Base-by-base conservation (phyloP, 176 grass and related monocot genomes). In the Zizania latifolia region DNA sequence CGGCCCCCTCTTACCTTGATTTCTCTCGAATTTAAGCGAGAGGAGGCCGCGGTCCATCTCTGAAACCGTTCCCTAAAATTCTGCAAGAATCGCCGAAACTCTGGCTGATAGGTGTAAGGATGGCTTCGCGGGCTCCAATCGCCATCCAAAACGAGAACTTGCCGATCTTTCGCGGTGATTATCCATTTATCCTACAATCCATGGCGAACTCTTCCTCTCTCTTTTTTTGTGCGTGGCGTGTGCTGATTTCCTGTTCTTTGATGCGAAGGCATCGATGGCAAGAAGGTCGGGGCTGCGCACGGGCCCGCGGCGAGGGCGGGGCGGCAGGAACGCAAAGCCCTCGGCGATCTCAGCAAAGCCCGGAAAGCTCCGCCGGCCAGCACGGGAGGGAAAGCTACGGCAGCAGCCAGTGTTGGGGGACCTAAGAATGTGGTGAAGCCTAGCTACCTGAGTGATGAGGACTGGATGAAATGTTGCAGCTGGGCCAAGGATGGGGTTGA, bases 401-500 rank as follows among this genome's bases (percentile, higher is more conserved):
- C 56, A 19, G 37, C 37, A 61, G 43, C 15, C 17, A n/a, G 10
- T 10, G 61, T 29, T 21, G 14, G 17, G 6, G 59, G 60, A 0
- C 66, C 59, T 0, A 82, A 66, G 22, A 31, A 55, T 33, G 13
- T 61, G 46, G 60, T 23, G 26, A 73, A 63, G 23, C 79, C 69
- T 54, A 55, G 69, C 45, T 65, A 1, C 8, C 24, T 73, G 12
- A 82, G 58, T 6, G 80, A 57, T 0, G 70, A 40, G 46, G 70
- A 79, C 7, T 78, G 75, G 75, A 28, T 78, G 45, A 78, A 66
- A 27, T 78, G 75, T 23, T 39, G 75, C 23, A 44, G 66, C 14
- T 78, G 77, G 77, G 77, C 65, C 10, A 69, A 70, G 28, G 59
- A 21, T 57, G 79, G 79, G 3, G 22, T 48, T 38, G 68, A 81